These are phyloP conservation scores for Lipomyces sp. DNA, from an alignment of 805 yeast genomes.

Conservation along the genomic window DNA sequence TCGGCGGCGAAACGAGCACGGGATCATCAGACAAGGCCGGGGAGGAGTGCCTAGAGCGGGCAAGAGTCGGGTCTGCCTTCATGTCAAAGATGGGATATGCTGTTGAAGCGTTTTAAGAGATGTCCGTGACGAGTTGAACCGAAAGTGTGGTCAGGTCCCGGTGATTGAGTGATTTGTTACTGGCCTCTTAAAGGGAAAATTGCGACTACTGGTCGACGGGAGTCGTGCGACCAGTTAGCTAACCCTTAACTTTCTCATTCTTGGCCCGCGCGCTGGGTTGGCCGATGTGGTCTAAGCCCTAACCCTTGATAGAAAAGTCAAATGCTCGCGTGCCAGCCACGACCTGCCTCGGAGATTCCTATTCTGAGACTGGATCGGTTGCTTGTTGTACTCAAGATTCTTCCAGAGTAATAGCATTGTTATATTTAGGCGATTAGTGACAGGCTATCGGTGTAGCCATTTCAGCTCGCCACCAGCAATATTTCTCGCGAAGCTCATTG, in stretches of 20 bases:
- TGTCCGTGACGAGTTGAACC: neutral
- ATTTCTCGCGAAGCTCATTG: neutral
- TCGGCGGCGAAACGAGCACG: neutral
- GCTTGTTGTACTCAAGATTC: neutral
- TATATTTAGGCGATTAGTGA: neutral
- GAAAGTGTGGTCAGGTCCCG: neutral
- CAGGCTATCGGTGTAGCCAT: neutral
- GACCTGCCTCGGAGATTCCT: too few relatives aligned
- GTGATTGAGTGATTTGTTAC: too few relatives aligned
- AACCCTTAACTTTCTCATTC: neutral
- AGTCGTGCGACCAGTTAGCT: neutral
- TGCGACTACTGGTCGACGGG: neutral
- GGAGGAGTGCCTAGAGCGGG: slow-evolving; percentile 34
- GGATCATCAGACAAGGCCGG: slow-evolving; percentile 22
- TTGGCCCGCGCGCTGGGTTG: neutral
- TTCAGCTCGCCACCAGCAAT: neutral
- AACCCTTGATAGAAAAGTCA: neutral
- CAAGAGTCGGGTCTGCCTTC: slow-evolving; percentile 22
- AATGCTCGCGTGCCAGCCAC: too few relatives aligned
- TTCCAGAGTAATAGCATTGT: neutral
- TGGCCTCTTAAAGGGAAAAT: neutral
- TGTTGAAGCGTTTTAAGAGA: neutral
- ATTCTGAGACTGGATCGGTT: too few relatives aligned
- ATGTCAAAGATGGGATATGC: slow-evolving; percentile 6
- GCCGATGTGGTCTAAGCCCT: neutral